Conservation (phyloP, 768 basidiomycete species). For the Russula brevipes region DNA sequence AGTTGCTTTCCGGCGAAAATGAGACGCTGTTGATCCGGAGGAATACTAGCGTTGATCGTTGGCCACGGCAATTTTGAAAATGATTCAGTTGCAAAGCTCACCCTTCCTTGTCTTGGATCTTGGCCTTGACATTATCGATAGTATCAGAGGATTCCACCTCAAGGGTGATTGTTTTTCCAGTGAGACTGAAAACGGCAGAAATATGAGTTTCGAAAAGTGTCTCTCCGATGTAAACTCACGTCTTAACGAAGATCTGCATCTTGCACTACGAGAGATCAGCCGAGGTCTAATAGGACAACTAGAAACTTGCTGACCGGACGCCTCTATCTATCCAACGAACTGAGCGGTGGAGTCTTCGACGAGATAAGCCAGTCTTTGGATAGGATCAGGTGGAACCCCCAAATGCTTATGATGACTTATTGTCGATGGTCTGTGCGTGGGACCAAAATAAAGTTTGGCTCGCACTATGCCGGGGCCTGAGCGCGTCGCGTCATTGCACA, state of each 20-base stretch:
- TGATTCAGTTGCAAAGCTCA: slow-evolving; percentile 34
- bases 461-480: slow-evolving; percentile 6
- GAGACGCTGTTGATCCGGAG: slow-evolving; percentile 93
- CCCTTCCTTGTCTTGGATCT: slow-evolving; percentile 98
- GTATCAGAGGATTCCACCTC: slow-evolving; percentile 97
- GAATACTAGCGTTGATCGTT: slow-evolving; percentile 49
- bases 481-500: background rate
- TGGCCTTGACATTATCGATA: slow-evolving; percentile 97
- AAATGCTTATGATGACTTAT: slow-evolving; percentile 26
- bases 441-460: slow-evolving; percentile 29
- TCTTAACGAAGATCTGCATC: slow-evolving; percentile 99
- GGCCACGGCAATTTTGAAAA: slow-evolving; percentile 10
- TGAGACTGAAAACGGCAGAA: slow-evolving; percentile 55
- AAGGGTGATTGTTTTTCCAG: slow-evolving; percentile 98
- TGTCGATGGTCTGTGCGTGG: slow-evolving; percentile 46
- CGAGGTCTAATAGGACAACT: background rate
- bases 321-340: slow-evolving; percentile 85
- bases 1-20: slow-evolving; percentile 99
- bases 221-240: slow-evolving; percentile 49
- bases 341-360: slow-evolving; percentile 92
- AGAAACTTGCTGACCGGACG: slow-evolving; percentile 41
- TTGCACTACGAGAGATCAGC: slow-evolving; percentile 28
- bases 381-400: slow-evolving; percentile 23
- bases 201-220: slow-evolving; percentile 3
- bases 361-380: slow-evolving; percentile 52